Evolutionary conservation across 2,329 filamentous ascomycete genomes (phyloP).

Genomic region (Fusarium camptoceras): DNA sequence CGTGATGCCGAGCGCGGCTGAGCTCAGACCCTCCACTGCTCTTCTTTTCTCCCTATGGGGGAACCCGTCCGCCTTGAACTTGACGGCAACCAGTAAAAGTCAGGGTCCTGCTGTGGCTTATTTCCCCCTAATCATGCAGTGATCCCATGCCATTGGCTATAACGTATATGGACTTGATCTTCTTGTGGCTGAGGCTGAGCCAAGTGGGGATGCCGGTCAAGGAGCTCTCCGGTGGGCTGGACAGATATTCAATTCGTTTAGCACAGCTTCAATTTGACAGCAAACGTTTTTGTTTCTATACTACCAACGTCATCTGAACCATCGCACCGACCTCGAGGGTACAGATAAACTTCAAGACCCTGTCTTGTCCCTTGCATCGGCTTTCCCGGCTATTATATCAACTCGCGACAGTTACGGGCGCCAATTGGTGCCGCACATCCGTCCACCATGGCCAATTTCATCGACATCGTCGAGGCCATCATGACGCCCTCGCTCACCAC

Average conservation of each 20-base stretch:
- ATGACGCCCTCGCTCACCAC: constrained; percentile 70
- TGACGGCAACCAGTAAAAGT: constrained; percentile 20
- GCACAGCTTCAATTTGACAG: constrained; percentile 28
- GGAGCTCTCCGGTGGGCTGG: constrained; percentile 35
- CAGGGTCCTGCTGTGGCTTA: constrained; percentile 45
- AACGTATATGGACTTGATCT: background rate
- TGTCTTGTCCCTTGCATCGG: background rate
- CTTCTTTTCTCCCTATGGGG: constrained; percentile 32
- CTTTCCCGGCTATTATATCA: background rate
- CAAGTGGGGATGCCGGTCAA: constrained; percentile 24
- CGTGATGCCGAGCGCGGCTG: constrained; percentile 49
- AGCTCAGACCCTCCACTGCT: constrained; percentile 39
- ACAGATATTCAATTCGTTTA: constrained; percentile 32
- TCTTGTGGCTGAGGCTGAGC: constrained; percentile 22
- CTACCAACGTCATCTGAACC: background rate
- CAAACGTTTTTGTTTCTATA: background rate
- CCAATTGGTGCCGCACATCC: constrained; percentile 29
- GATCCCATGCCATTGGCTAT: constrained; percentile 12
- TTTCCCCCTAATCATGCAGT: constrained; percentile 26
- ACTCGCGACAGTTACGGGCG: constrained; percentile 6
- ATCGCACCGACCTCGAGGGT: constrained; percentile 5
- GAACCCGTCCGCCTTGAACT: constrained; percentile 28
- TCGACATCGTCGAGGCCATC: constrained; percentile 61
- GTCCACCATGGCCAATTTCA: constrained; percentile 54
- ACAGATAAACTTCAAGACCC: background rate